Evolutionary conservation across 305 asterid species (phyloP).

Genomic region (Rubia balearica): DNA sequence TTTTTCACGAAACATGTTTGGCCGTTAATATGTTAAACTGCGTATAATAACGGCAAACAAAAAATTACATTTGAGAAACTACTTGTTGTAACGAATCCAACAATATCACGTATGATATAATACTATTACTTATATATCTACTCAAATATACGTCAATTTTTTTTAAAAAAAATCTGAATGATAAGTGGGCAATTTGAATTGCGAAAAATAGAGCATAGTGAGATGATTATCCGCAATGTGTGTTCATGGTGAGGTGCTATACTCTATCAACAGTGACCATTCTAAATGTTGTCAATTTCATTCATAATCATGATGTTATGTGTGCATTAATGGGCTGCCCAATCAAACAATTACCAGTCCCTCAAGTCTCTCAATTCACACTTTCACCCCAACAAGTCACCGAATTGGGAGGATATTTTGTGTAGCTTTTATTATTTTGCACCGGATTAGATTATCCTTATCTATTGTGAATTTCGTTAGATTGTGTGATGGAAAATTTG

Average conservation of each 20-base stretch:
- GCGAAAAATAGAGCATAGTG: too few relatives aligned
- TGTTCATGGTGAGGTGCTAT: background rate
- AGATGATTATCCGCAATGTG: background rate
- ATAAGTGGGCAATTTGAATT: too few relatives aligned
- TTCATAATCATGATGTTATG: background rate
- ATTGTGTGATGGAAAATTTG: too few relatives aligned
- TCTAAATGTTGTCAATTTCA: background rate
- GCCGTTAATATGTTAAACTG: too few relatives aligned
- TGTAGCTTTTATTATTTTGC: background rate
- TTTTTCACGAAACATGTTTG: too few relatives aligned
- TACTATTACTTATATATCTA: too few relatives aligned
- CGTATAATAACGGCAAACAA: too few relatives aligned
- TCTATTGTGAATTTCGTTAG: background rate
- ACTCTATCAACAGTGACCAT: background rate
- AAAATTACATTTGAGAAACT: too few relatives aligned
- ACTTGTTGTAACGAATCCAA: too few relatives aligned
- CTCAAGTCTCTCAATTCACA: background rate
- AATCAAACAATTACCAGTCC: background rate
- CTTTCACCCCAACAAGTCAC: constrained; percentile 2
- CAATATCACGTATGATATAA: too few relatives aligned
- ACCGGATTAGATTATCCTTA: background rate
- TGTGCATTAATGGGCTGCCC: background rate
- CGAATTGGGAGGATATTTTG: background rate
- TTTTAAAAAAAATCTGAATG: too few relatives aligned
- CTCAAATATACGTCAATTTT: too few relatives aligned